Conservation (phyloP, 1,139 yeast species). For the Diutina pseudorugosa region DNA sequence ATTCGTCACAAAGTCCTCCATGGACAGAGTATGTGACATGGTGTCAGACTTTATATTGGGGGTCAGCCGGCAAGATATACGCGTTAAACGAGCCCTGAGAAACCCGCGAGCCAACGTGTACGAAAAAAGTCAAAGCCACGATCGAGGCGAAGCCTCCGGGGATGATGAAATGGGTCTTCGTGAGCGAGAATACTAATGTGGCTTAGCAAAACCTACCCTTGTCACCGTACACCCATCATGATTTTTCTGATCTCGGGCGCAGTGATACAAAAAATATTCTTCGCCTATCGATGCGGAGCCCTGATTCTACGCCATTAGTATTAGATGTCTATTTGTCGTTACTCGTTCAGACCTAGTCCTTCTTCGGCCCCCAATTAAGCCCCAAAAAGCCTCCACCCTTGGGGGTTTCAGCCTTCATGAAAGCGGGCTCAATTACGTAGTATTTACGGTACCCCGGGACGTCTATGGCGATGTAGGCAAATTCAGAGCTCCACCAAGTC, state of each 20-base stretch:
- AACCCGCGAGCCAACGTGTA: background rate
- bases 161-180: no score
- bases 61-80: background rate
- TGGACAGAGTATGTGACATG: background rate
- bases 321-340: background rate
- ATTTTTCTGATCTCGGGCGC: background rate
- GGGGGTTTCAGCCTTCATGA: slow-evolving; percentile 26
- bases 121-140: background rate
- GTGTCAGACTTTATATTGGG: no score
- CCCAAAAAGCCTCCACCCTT: slow-evolving; percentile 52
- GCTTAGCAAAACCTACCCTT: no score
- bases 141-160: background rate
- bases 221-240: no score
- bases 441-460: slow-evolving; percentile 58
- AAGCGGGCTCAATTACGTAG: slow-evolving; percentile 59
- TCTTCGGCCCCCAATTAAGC: slow-evolving; percentile 73
- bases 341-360: background rate
- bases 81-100: background rate
- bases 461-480: slow-evolving; percentile 65
- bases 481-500: slow-evolving; percentile 56
- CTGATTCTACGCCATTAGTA: background rate
- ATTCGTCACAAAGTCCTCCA: background rate
- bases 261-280: background rate
- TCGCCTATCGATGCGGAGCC: background rate
- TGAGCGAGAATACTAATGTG: no score